These are phyloP conservation scores for Taiozyma sp. DNA, from an alignment of 1,139 yeast genomes.

Conservation along the genomic window DNA sequence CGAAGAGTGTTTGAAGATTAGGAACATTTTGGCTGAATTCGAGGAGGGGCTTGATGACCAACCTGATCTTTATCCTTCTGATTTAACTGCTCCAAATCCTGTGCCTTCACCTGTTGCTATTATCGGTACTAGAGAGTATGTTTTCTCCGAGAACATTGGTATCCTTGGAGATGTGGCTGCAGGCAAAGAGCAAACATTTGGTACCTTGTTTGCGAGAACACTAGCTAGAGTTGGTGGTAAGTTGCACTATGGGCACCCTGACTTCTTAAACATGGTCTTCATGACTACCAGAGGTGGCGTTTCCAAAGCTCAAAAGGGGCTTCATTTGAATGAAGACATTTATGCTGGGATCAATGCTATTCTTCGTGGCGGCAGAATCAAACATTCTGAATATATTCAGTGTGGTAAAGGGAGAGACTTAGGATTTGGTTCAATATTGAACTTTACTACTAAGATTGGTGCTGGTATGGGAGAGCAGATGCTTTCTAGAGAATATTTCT, in stretches of 20 bases:
- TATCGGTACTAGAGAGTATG: constrained; percentile 71
- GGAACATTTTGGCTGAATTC: constrained; percentile 96
- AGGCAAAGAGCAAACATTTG: constrained; percentile 73
- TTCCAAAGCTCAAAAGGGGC: constrained; percentile 68
- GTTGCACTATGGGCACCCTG: constrained; percentile 74
- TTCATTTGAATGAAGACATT: constrained; percentile 71
- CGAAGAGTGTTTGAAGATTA: constrained; percentile 96
- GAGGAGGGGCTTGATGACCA: constrained; percentile 90
- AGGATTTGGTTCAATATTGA: constrained; percentile 71
- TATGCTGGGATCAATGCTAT: constrained; percentile 72
- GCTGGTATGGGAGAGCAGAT: constrained; percentile 83
- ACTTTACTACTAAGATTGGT: constrained; percentile 73
- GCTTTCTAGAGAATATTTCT: constrained; percentile 70
- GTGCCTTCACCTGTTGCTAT: constrained; percentile 64
- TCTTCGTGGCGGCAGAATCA: constrained; percentile 69
- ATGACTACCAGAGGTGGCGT: constrained; percentile 77
- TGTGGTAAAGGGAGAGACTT: constrained; percentile 81
- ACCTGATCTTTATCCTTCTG: constrained; percentile 66
- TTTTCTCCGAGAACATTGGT: constrained; percentile 70
- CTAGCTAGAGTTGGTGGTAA: constrained; percentile 70
- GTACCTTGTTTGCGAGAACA: constrained; percentile 68
- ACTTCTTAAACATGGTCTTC: constrained; percentile 60
- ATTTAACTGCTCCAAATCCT: constrained; percentile 45
- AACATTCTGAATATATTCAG: constrained; percentile 72
- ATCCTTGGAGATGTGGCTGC: constrained; percentile 75